These are phyloP conservation scores for Hippophae tibetana DNA, from an alignment of 306 rosid genomes.

Conservation along the genomic window DNA sequence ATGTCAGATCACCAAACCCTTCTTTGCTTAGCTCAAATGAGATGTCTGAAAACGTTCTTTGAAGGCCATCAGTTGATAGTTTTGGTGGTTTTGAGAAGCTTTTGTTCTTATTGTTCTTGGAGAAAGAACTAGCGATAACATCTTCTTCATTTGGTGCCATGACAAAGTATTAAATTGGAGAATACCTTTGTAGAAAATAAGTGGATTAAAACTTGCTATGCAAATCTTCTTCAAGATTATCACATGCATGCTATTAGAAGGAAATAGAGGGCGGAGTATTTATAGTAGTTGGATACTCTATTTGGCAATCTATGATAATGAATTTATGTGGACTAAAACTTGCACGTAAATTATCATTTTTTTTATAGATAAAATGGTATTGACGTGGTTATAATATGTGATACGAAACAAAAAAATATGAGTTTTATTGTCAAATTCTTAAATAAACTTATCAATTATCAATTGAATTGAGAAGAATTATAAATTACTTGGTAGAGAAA, in stretches of 20 bases:
- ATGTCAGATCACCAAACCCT: constrained; percentile 12
- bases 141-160: constrained; percentile 87
- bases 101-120: too few species aligned
- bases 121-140: constrained; percentile 11
- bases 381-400: too few species aligned
- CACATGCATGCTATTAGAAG: background rate
- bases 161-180: too few species aligned
- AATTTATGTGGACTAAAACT: constrained; percentile 38
- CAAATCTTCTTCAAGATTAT: constrained; percentile 2
- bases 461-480: too few species aligned
- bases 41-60: constrained; percentile 71
- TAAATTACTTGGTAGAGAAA: too few species aligned
- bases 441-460: too few species aligned
- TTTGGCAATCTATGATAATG: constrained; percentile 3
- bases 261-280: constrained; percentile 19
- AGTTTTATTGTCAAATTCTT: too few species aligned
- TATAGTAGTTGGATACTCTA: constrained; percentile 26
- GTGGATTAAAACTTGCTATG: background rate
- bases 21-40: constrained; percentile 56
- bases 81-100: constrained; percentile 40
- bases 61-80: constrained; percentile 43
- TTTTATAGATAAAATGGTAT: too few species aligned
- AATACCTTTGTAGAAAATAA: background rate
- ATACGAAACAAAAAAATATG: too few species aligned
- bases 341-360: constrained; percentile 35